Conservation (phyloP, 495 filamentous ascomycete genomes). For the Podospora comata region DNA sequence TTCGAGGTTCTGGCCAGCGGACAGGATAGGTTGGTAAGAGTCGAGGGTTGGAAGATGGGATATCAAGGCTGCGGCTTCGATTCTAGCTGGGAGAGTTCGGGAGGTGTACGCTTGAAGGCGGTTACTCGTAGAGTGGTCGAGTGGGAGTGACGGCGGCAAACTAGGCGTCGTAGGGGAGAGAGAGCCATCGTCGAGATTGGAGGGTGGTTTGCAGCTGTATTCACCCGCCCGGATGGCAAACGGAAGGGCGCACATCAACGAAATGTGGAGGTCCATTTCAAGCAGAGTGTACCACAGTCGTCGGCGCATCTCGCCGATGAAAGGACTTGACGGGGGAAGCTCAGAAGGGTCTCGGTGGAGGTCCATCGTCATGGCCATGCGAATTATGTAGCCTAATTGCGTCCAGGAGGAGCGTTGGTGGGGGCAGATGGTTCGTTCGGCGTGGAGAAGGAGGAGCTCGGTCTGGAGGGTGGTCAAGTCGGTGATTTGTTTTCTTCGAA, state of each 20-base stretch:
- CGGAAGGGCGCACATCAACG: constrained; percentile 38
- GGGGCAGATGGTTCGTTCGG: constrained; percentile 35
- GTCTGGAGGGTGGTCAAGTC: constrained; percentile 39
- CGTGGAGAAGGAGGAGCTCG: constrained; percentile 38
- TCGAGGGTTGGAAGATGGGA: constrained; percentile 36
- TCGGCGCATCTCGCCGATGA: constrained; percentile 36
- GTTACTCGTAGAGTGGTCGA: constrained; percentile 35
- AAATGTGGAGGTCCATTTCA: constrained; percentile 40
- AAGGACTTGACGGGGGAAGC: constrained; percentile 33
- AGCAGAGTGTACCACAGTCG: constrained; percentile 40
- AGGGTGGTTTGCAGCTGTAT: constrained; percentile 36
- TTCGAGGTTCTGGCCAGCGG: constrained; percentile 38
- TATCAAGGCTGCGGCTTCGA: constrained; percentile 33
- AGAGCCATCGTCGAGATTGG: constrained; percentile 35
- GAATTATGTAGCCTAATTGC: constrained; percentile 38
- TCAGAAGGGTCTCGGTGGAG: constrained; percentile 42
- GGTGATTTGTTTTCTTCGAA: constrained; percentile 36
- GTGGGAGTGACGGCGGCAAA: constrained; percentile 33
- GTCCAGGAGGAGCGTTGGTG: constrained; percentile 38
- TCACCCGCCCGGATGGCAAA: constrained; percentile 37
- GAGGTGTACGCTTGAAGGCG: constrained; percentile 38
- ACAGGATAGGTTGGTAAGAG: constrained; percentile 35
- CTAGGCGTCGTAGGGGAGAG: constrained; percentile 29
- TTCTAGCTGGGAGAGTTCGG: constrained; percentile 32
- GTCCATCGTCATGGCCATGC: constrained; percentile 45